These are phyloP conservation scores for Alternaria sp. DNA, from an alignment of 2,329 filamentous ascomycete genomes.

Conservation along the genomic window DNA sequence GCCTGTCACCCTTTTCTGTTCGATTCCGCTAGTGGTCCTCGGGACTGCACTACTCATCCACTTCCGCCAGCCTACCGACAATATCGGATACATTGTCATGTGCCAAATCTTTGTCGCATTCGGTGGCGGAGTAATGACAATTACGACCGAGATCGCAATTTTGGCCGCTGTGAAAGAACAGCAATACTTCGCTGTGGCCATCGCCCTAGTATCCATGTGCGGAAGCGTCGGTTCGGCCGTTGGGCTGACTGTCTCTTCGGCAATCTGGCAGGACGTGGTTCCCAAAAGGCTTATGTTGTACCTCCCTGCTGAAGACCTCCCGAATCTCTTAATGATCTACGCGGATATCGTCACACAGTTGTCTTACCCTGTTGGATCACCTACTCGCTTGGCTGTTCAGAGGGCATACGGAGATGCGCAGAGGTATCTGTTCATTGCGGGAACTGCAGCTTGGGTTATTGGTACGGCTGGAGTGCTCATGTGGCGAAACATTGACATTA, in stretches of 20 bases:
- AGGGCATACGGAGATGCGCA: constrained; percentile 44
- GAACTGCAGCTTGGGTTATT: constrained; percentile 32
- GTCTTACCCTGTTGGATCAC: constrained; percentile 58
- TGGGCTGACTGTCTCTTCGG: constrained; percentile 63
- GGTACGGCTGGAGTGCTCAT: constrained; percentile 54
- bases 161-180: constrained; percentile 35
- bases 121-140: constrained; percentile 36
- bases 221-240: constrained; percentile 61
- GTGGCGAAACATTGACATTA: constrained; percentile 58
- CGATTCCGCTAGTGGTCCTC: constrained; percentile 36
- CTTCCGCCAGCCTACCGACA: constrained; percentile 39
- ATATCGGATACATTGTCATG: constrained; percentile 48
- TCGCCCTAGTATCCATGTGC: constrained; percentile 59
- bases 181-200: constrained; percentile 27
- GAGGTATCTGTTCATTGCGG: constrained; percentile 41
- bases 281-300: constrained; percentile 55
- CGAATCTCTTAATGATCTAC: constrained; percentile 54
- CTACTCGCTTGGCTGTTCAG: constrained; percentile 53
- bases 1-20: constrained; percentile 32
- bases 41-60: constrained; percentile 45
- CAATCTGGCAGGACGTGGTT: constrained; percentile 69
- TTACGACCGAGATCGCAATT: constrained; percentile 35
- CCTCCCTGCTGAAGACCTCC: constrained; percentile 56
- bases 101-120: constrained; percentile 46
- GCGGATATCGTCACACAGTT: constrained; percentile 62